These are phyloP conservation scores for Xanthoceras sorbifolium DNA, from an alignment of 345 rosid genomes.

Conservation along the genomic window DNA sequence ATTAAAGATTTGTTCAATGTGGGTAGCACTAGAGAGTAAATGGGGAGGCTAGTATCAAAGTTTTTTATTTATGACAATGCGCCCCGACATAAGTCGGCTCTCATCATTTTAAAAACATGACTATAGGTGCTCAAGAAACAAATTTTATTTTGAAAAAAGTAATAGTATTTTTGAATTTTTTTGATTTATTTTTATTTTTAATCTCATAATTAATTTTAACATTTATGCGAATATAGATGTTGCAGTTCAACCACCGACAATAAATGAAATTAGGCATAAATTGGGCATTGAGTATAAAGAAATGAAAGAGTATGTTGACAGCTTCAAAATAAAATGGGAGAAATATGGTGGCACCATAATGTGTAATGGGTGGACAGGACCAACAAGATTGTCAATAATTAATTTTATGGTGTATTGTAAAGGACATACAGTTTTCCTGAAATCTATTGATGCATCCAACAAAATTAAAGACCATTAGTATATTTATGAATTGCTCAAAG, in stretches of 20 bases:
- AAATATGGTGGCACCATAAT: neutral
- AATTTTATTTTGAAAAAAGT: no score
- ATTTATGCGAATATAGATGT: no score
- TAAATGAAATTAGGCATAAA: neutral
- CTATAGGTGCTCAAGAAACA: no score
- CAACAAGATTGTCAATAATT: neutral
- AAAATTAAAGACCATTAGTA: neutral
- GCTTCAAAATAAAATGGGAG: neutral
- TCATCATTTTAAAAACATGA: no score
- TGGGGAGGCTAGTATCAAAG: no score
- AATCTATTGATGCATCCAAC: neutral
- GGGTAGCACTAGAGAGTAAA: no score
- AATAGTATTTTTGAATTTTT: no score
- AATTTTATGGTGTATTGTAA: conserved; percentile 1
- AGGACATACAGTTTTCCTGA: neutral
- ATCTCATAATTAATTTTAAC: no score
- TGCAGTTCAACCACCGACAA: neutral
- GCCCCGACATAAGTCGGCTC: no score
- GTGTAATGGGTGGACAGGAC: conserved; percentile 8
- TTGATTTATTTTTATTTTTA: no score
- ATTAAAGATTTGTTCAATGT: no score
- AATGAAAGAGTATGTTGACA: conserved; percentile 3
- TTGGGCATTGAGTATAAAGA: neutral
- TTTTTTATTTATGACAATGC: no score
- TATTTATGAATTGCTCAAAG: neutral